These are phyloP conservation scores for Saprolegnia parasitica DNA, from an alignment of 352 stramenopile species.

Conservation along the genomic window DNA sequence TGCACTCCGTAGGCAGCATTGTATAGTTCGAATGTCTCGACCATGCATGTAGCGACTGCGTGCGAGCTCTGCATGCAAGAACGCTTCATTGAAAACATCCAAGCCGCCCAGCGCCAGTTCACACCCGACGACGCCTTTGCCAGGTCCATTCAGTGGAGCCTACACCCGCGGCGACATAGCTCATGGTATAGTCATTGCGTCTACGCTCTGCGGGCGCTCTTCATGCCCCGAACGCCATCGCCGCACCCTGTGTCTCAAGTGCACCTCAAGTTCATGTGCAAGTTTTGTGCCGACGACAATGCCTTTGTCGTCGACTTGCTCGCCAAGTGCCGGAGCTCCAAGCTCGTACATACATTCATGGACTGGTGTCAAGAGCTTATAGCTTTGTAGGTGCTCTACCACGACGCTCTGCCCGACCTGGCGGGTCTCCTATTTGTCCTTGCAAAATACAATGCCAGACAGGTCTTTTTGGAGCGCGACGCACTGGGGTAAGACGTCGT, in stretches of 20 bases:
- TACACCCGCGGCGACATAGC: too few species aligned
- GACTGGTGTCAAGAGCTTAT: background rate
- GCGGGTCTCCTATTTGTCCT: slow-evolving; percentile 22
- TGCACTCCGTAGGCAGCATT: slow-evolving; percentile 1
- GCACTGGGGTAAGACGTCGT: background rate
- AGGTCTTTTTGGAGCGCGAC: slow-evolving; percentile 22
- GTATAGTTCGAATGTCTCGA: background rate
- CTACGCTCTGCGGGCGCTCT: slow-evolving; percentile 12
- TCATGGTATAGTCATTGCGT: slow-evolving; percentile 13
- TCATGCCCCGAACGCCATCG: background rate
- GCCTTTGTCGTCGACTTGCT: slow-evolving; percentile 15
- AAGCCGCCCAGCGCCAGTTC: slow-evolving; percentile 13
- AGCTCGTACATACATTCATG: slow-evolving; percentile 1
- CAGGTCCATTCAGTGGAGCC: slow-evolving; percentile 6
- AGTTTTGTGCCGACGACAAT: slow-evolving; percentile 18
- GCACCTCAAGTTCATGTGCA: slow-evolving; percentile 24
- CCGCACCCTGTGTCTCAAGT: background rate
- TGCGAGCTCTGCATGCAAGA: slow-evolving; percentile 27
- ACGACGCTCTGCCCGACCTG: background rate
- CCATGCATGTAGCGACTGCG: background rate
- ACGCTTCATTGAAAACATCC: slow-evolving; percentile 24
- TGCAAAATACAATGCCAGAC: slow-evolving; percentile 26
- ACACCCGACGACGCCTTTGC: background rate
- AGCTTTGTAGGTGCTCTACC: background rate
- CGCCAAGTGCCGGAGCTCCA: slow-evolving; percentile 8